Evolutionary conservation across 805 yeast species (phyloP).

Genomic region (Naumovozyma dairenensis): DNA sequence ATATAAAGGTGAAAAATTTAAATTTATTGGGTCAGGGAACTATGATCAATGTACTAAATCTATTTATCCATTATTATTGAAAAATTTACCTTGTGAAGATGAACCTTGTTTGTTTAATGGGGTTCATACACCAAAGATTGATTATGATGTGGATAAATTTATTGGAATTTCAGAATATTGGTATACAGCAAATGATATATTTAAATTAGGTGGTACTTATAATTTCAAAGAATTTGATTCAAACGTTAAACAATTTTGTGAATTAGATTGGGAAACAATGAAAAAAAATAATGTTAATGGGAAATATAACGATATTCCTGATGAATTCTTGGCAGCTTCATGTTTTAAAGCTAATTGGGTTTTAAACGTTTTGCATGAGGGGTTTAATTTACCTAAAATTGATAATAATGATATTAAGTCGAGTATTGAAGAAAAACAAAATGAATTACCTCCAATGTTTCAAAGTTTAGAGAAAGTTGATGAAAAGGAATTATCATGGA

Average conservation of each 20-base stretch:
- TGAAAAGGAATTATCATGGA: slow-evolving; percentile 91
- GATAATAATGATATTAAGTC: slow-evolving; percentile 40
- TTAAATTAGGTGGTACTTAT: slow-evolving; percentile 81
- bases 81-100: slow-evolving; percentile 73
- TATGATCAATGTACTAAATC: slow-evolving; percentile 62
- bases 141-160: slow-evolving; percentile 69
- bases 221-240: slow-evolving; percentile 61
- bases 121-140: slow-evolving; percentile 83
- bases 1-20: slow-evolving; percentile 37
- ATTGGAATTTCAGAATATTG: slow-evolving; percentile 95
- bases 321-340: slow-evolving; percentile 54
- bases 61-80: slow-evolving; percentile 67
- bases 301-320: slow-evolving; percentile 45
- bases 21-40: slow-evolving; percentile 66
- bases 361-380: slow-evolving; percentile 78
- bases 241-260: slow-evolving; percentile 64
- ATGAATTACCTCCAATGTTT: slow-evolving; percentile 46
- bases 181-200: slow-evolving; percentile 92
- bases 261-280: slow-evolving; percentile 58
- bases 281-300: slow-evolving; percentile 42
- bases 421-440: slow-evolving; percentile 15
- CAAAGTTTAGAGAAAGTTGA: slow-evolving; percentile 72
- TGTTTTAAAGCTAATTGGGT: slow-evolving; percentile 97
- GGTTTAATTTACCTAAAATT: slow-evolving; percentile 74
- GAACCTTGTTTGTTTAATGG: slow-evolving; percentile 92